These are phyloP conservation scores for Monosporozyma aerobia DNA, from an alignment of 805 yeast species.

Conservation along the genomic window DNA sequence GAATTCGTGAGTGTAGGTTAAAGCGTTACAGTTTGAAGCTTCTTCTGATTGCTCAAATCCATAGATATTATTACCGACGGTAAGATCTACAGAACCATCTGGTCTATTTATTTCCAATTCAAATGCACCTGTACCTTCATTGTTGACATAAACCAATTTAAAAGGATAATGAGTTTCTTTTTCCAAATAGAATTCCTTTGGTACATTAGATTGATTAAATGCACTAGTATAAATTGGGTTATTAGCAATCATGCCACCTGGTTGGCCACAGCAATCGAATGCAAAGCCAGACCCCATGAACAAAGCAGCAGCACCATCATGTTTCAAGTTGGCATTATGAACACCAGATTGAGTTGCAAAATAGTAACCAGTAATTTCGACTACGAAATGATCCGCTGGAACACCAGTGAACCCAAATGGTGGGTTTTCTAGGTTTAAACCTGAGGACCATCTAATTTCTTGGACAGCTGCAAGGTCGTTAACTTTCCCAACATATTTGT, in stretches of 20 bases:
- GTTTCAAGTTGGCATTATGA: conserved; percentile 12
- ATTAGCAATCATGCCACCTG: too few relatives aligned
- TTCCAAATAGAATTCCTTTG: conserved; percentile 4
- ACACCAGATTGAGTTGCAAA: conserved; percentile 24
- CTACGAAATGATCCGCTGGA: conserved; percentile 5
- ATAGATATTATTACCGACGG: conserved; percentile 7
- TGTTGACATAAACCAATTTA: conserved; percentile 15
- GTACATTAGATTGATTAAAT: too few relatives aligned
- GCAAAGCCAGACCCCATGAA: too few relatives aligned
- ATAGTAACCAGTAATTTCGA: conserved; percentile 18
- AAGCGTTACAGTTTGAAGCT: neutral
- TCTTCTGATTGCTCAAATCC: neutral
- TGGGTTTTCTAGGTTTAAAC: too few relatives aligned
- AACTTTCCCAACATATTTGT: too few relatives aligned
- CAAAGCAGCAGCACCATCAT: too few relatives aligned
- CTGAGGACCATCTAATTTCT: too few relatives aligned
- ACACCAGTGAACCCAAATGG: too few relatives aligned
- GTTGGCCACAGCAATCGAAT: too few relatives aligned
- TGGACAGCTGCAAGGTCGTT: neutral
- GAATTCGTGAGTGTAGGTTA: neutral
- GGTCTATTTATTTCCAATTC: conserved; percentile 9
- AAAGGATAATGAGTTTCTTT: conserved; percentile 21
- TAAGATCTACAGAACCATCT: conserved; percentile 5
- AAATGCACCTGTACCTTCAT: conserved; percentile 4
- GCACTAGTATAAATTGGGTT: too few relatives aligned